Evolutionary conservation across 805 yeast genomes (phyloP), one percentile per base, ranked within the genome.

Genomic region (Sugiyamaella valdiviana): DNA sequence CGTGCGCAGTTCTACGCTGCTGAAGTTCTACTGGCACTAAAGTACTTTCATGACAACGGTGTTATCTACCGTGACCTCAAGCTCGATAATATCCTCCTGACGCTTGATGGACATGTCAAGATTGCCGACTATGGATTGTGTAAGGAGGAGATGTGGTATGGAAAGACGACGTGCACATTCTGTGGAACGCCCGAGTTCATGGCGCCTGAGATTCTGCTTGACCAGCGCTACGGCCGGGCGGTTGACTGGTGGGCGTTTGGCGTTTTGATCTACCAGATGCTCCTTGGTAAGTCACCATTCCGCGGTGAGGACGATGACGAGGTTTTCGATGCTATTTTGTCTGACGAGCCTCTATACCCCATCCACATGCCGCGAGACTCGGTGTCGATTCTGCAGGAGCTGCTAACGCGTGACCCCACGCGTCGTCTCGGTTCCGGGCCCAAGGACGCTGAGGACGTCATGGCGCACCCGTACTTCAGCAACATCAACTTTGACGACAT

Each of bases 231-330:
- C 62, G 93, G 89, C 46, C 80, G 95, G 62, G 85, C 93, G 36
- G 99, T 93, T 47, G 99, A 93, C 69, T 93, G 99, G 99, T 93
- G 99, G 99, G 98, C 99, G 1, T 88, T 90, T 73, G 99, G 99
- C 50, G 98, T 93, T 23, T 74, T 93, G 55, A 73, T 93, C 56
- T 93, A 91, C 67, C 99, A 93, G 68, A 93, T 93, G 99, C 73
- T 93, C 49, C 74, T 93, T 50, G 93, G 96, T 45, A 95, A 91
- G 67, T 86, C 96, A 6, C 99, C 99, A 35, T 93, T 93, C 70
- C 83, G 91, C 57, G 99, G 99, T 56, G 96, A 90, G 57, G 95
- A 87, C 63, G 95, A 87, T 62, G 98, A 93, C 63, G 99, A 93
- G 68, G 89, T 93, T 32, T 93, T 91, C 69, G 93, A 90, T 67